Percentiles rank a stretch among this genome's conserved stretches.
Evolutionary conservation across 2,329 filamentous ascomycete species (phyloP).

Genomic region (Phialophora macrospora): DNA sequence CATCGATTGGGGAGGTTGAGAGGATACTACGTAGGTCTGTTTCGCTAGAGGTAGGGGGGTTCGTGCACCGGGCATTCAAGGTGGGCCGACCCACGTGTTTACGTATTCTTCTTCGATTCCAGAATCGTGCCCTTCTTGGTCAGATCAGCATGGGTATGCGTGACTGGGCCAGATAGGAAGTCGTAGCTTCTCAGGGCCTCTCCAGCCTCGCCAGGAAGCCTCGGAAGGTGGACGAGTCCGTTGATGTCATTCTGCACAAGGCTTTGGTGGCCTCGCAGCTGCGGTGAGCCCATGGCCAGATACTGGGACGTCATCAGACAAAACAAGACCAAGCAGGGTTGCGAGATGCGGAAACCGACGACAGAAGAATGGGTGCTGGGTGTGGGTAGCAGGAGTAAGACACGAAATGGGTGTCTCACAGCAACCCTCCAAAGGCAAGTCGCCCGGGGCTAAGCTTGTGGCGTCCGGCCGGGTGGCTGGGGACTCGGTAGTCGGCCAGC

Average conservation of each 20-base stretch:
- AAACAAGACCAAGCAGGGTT: not conserved
- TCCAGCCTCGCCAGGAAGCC: constrained; percentile 15
- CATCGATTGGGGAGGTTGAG: not conserved
- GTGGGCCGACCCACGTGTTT: constrained; percentile 13
- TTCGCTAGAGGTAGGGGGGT: not conserved
- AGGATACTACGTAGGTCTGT: not conserved
- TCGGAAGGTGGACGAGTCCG: constrained; percentile 5
- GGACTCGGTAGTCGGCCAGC: not conserved
- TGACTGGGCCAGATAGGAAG: constrained; percentile 13
- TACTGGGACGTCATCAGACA: not conserved
- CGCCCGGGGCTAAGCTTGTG: not conserved
- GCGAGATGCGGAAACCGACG: not conserved
- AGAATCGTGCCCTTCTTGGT: constrained; percentile 12
- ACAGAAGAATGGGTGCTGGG: too few species aligned
- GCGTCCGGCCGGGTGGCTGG: not conserved
- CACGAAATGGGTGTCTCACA: not conserved
- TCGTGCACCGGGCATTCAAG: not conserved
- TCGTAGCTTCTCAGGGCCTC: constrained; percentile 1
- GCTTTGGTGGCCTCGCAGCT: not conserved
- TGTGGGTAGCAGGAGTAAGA: too few species aligned
- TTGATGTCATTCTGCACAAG: constrained; percentile 17
- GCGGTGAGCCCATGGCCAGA: not conserved
- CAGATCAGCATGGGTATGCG: not conserved
- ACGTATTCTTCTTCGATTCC: constrained; percentile 18
- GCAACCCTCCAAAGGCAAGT: not conserved